Evolutionary conservation across 78 protist species (phyloP).

Genomic region (Pigoraptor vietnamica): DNA sequence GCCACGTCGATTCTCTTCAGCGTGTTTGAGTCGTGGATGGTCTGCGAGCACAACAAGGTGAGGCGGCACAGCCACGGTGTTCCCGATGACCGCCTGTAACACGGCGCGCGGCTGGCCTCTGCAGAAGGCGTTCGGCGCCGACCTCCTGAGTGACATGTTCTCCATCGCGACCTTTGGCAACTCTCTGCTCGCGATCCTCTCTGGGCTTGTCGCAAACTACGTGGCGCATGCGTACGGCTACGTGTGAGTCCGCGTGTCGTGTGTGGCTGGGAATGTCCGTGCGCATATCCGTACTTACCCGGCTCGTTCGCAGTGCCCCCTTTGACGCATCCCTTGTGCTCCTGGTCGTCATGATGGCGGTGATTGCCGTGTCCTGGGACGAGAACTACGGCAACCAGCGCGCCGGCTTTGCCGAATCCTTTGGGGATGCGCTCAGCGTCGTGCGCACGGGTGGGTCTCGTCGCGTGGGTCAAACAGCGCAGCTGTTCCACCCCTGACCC

Average conservation of each 20-base stretch:
- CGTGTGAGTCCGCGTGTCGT: no score
- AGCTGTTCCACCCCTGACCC: no score
- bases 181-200: conserved; percentile 68
- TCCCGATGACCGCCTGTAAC: no score
- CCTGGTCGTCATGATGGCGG: not conserved
- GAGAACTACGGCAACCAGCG: conserved; percentile 89
- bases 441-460: no score
- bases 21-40: conserved; percentile 93
- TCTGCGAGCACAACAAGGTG: conserved; percentile 67
- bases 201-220: conserved; percentile 72
- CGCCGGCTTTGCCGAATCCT: no score
- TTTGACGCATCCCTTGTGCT: conserved; percentile 48
- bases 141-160: conserved; percentile 67
- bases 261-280: no score
- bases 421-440: no score
- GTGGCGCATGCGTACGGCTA: no score
- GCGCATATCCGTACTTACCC: no score
- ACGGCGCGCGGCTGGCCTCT: no score
- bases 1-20: conserved; percentile 92
- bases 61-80: no score
- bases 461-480: no score
- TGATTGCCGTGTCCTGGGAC: conserved; percentile 40
- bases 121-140: conserved; percentile 18
- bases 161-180: conserved; percentile 53
- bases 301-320: conserved; percentile 74